phyloP scores from a whole-genome alignment of 306 rosid species.

The Mimosa bimucronata region DNA sequence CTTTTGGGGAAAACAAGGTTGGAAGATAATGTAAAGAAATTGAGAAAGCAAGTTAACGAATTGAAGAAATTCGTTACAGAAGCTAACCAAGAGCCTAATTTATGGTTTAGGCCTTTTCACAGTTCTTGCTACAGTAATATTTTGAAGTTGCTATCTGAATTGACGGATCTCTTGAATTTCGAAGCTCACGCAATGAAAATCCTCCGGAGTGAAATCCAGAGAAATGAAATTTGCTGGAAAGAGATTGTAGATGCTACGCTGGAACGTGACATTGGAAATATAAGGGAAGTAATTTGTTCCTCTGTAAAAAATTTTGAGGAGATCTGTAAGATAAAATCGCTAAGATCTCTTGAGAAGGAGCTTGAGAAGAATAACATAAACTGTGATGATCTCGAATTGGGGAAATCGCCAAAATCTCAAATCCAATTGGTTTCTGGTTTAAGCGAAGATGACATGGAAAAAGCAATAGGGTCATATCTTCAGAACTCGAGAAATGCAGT shows the following conservation, averaged over 20 bases:
- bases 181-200: constrained; percentile 41
- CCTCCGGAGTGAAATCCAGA: constrained; percentile 40
- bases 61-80: constrained; percentile 50
- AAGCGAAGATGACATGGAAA: constrained; percentile 40
- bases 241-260: constrained; percentile 15
- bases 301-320: constrained; percentile 37
- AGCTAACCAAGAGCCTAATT: constrained; percentile 65
- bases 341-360: constrained; percentile 45
- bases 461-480: constrained; percentile 40
- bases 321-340: constrained; percentile 42
- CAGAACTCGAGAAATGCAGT: constrained; percentile 46
- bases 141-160: constrained; percentile 47
- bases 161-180: constrained; percentile 47
- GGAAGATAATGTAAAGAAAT: constrained; percentile 35
- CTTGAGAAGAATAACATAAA: constrained; percentile 33
- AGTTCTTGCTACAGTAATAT: constrained; percentile 45
- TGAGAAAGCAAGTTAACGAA: constrained; percentile 38
- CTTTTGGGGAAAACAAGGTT: constrained; percentile 19
- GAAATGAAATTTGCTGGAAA: constrained; percentile 35
- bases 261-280: constrained; percentile 47
- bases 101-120: constrained; percentile 64
- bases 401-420: constrained; percentile 30
- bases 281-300: constrained; percentile 48
- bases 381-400: constrained; percentile 58
- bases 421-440: constrained; percentile 22